Evolutionary conservation across 1,284 basidiomycete species (phyloP), one percentile per base, ranked within the genome.

Genomic region (Irpex sp.): DNA sequence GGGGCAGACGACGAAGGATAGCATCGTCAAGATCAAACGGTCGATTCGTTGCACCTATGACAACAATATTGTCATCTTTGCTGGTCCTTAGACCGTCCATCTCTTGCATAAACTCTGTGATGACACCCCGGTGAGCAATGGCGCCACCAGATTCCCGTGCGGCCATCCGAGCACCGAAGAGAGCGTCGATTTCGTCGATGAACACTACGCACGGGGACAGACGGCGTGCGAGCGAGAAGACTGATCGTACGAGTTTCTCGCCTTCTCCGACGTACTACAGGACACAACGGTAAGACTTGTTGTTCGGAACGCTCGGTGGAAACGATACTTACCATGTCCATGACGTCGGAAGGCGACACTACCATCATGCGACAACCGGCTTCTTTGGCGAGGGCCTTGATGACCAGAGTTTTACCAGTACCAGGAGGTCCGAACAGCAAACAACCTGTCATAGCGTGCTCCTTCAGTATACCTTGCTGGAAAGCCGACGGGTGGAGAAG

Each of bases 51-150:
- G 96, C 96, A 37, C 96, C 96, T 63, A 98, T 95, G 57, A 98
- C 91, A 57, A 97, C 90, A 59, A 98, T 89, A 66, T 86, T 90
- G 71, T 89, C 89, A 68, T 94, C 93, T 70, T 83, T 84, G 35
- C 87, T 89, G 6, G 89, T 85, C 71, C 86, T 93, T 62, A 97
- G 77, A 2, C 96, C 96, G 71, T 98, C 96, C 95, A 98, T 98
- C 74, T 97, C 95, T 74, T 98, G 95, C 96, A 98, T 98, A 74
- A 98, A 96, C 73, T 98, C 95, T 19, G 93, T 92, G 70, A 95
- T 88, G 60, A 93, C 85, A 31, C 90, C 89, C 66, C 92, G 85
- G 75, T 94, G 95, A 35, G 91, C 95, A 74, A 90, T 86, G 64
- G 80, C 90, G 66, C 93, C 89, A 5, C 93, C 94, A 60, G 88